Evolutionary conservation across 257 asterid genomes (phyloP).

Genomic region (Cynanchum wilfordii): DNA sequence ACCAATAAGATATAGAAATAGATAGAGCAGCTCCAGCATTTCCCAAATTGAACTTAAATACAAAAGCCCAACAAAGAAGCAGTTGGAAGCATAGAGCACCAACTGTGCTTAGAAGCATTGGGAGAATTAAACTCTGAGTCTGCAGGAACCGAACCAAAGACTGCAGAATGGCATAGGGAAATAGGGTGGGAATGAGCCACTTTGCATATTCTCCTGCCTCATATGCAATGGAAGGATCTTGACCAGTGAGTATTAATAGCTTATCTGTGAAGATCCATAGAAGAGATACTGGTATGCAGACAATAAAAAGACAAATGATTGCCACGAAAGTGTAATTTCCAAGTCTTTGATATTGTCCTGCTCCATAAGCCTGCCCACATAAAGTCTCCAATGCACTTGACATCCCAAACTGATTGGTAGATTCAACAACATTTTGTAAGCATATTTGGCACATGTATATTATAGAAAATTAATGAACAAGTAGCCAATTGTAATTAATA

Average conservation of each 20-base stretch:
- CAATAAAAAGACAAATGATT: slow-evolving; percentile 43
- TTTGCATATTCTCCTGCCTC: slow-evolving; percentile 63
- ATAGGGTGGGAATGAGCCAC: slow-evolving; percentile 63
- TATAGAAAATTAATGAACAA: background rate
- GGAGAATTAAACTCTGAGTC: slow-evolving; percentile 63
- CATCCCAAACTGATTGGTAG: slow-evolving; percentile 59
- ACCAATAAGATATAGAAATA: slow-evolving; percentile 67
- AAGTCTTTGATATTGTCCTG: slow-evolving; percentile 51
- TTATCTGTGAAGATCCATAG: slow-evolving; percentile 57
- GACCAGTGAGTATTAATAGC: slow-evolving; percentile 46
- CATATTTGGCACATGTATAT: too few relatives aligned
- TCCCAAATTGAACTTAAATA: slow-evolving; percentile 54
- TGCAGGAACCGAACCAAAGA: slow-evolving; percentile 62
- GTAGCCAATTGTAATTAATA: background rate
- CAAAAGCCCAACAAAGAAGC: slow-evolving; percentile 57
- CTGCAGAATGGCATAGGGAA: slow-evolving; percentile 74
- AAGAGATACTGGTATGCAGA: slow-evolving; percentile 52
- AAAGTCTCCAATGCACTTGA: slow-evolving; percentile 79
- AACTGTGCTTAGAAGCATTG: slow-evolving; percentile 63
- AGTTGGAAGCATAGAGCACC: slow-evolving; percentile 53
- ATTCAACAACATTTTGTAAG: background rate
- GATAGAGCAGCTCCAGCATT: slow-evolving; percentile 67
- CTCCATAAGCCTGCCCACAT: slow-evolving; percentile 92
- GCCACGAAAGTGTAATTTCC: slow-evolving; percentile 53
- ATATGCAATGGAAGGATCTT: slow-evolving; percentile 56